Evolutionary conservation across 192 early-diverging fungal genomes (phyloP).

Genomic region (Rhizophagus clarus): DNA sequence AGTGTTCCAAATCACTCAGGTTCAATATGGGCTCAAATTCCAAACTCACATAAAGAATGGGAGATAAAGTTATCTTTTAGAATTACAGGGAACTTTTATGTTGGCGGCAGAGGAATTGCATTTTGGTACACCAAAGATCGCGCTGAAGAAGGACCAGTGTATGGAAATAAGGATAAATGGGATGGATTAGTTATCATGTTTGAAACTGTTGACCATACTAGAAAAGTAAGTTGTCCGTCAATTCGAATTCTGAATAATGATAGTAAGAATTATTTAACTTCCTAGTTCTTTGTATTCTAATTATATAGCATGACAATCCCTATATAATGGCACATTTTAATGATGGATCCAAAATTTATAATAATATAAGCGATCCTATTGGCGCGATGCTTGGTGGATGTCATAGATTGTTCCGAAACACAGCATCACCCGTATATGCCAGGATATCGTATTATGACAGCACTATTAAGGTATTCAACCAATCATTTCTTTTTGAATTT

Average conservation of each 20-base stretch:
- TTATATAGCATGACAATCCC: constrained; percentile 47
- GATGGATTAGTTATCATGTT: constrained; percentile 67
- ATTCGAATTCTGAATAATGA: not conserved
- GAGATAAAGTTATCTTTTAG: constrained; percentile 65
- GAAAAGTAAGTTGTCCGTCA: constrained; percentile 33
- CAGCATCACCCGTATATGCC: constrained; percentile 51
- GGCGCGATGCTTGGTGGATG: constrained; percentile 49
- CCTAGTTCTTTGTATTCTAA: not conserved
- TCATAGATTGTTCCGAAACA: constrained; percentile 69
- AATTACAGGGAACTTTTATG: constrained; percentile 56
- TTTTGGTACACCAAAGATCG: constrained; percentile 79
- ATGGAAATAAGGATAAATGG: constrained; percentile 69
- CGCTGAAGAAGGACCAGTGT: constrained; percentile 55
- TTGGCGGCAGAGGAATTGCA: constrained; percentile 76
- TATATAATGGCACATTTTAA: constrained; percentile 64
- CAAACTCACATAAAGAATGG: constrained; percentile 73
- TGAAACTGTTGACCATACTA: constrained; percentile 57
- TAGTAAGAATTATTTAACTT: not conserved
- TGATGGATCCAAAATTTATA: constrained; percentile 51
- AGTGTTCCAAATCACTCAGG: constrained; percentile 60
- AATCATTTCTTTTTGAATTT: not conserved
- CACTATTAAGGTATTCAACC: constrained; percentile 48
- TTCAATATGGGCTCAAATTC: constrained; percentile 58
- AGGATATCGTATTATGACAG: constrained; percentile 63
- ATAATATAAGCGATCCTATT: constrained; percentile 41